Evolutionary conservation across 2,329 filamentous ascomycete species (phyloP), one percentile per base, ranked within the genome.

Genomic region (Apiospora pterosperma): DNA sequence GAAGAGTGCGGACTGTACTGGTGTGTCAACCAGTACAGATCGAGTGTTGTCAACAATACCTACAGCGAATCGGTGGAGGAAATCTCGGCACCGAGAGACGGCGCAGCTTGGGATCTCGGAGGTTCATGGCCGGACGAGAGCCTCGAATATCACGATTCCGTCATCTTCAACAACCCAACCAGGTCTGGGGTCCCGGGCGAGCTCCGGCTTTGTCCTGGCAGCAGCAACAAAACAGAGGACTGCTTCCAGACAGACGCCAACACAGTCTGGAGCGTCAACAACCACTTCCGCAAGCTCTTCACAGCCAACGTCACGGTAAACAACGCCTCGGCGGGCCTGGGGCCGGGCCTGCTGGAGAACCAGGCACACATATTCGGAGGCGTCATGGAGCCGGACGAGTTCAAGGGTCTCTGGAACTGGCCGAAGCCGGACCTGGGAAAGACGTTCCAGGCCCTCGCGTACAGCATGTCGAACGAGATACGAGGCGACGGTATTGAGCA

Each of bases 1-100:
- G 12, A 44, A 11, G 62, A 63, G 36, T 63, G 38, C 19, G 52
- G 52, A 6, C 31, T 63, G 12, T 63, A 63, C 25, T 63, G 59
- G 36, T 60, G 62, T 36, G 38, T 52, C 12, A 63, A 63, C 19
- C 28, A 36, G 8, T 60, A 60, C 25, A 16, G 3, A 31, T 36
- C 62, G 19, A 14, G 38, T 7, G n/a, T 60, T 5, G 11, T 7
- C 19, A 36, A 63, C 6, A 23, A 41, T 11, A 48, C 12, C 28
- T 39, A 44, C 19, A 14, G 19, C 14, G 62, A 63, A 36, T 36
- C 36, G 3, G 36, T 36, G 5, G 38, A n/a, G 34, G 25, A 41
- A 5, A 4, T 61, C 36, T 16, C 59, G 19, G 59, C 36, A 21
- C 19, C 23, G 4, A 23, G 59, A 2, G 25, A 19, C 1, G 19